Evolutionary conservation across 2,329 filamentous ascomycete species (phyloP).

Genomic region (Neocatenulostroma microsporum): DNA sequence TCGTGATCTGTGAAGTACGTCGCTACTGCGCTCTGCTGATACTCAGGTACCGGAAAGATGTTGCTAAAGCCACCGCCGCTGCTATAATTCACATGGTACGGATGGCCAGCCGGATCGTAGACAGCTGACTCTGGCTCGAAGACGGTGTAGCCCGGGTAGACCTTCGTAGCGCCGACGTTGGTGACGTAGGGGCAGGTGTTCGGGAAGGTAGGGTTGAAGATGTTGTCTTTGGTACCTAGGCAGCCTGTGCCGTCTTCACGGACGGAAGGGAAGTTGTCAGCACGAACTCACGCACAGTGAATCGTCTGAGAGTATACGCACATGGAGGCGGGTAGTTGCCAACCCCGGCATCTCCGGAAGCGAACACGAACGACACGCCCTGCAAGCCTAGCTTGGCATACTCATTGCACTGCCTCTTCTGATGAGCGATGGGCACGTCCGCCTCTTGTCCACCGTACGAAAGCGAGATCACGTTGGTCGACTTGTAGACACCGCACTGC

Average conservation of each 20-base stretch:
- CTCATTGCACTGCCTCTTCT: constrained; percentile 35
- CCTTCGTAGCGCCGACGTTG: constrained; percentile 46
- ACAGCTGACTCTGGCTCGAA: too few species aligned
- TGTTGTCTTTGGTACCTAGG: constrained; percentile 22
- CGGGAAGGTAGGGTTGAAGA: constrained; percentile 45
- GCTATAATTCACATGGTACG: constrained; percentile 9
- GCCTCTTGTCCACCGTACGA: constrained; percentile 50
- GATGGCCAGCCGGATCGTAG: constrained; percentile 1
- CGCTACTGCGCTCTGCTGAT: constrained; percentile 32
- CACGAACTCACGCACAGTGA: too few species aligned
- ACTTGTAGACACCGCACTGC: constrained; percentile 41
- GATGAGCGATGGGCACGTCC: constrained; percentile 47
- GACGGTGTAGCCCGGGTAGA: constrained; percentile 32
- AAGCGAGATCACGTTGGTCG: constrained; percentile 50
- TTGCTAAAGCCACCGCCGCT: constrained; percentile 32
- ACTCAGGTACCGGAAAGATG: constrained; percentile 28
- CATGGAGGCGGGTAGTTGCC: too few species aligned
- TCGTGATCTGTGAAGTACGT: constrained; percentile 27
- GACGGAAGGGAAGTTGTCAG: too few species aligned
- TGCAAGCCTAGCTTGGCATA: constrained; percentile 42
- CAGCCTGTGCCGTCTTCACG: constrained; percentile 24
- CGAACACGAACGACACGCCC: constrained; percentile 40
- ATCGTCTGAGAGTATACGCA: too few species aligned
- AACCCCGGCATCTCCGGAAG: constrained; percentile 40
- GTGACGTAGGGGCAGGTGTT: constrained; percentile 45